Evolutionary conservation across 1,139 yeast genomes (phyloP), one percentile per base, ranked within the genome.

Genomic region (Magnusiomyces suaveolens): DNA sequence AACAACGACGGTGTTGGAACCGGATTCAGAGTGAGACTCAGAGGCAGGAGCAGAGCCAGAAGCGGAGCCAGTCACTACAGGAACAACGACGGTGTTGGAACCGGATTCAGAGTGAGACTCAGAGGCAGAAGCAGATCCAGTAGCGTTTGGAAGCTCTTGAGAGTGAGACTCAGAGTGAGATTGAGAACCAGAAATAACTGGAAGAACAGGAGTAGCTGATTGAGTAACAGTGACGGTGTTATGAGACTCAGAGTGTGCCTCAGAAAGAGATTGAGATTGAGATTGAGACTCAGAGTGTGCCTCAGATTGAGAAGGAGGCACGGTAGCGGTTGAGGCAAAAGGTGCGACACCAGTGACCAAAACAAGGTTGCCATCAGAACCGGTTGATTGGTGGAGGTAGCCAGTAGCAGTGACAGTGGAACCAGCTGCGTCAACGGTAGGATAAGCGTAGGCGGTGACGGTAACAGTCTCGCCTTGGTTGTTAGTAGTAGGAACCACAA

Each of bases 31-130:
- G 36, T 25, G 18, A 14, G n/a, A 3, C 24, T n/a, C 24, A n/a
- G 32, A 12, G 8, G 39, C 23, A 18, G 25, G 6, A 16, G 3
- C 38, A 6, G 32, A 18, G 24, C 12, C 21, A 33, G 32, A 32
- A 21, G 43, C 20, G 18, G 43, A 18, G 29, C 50, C 50, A 23
- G 43, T 33, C 3, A 48, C 50, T 20, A 33, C 50, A 23, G 23
- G 24, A 21, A 48, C 29, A 48, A 12, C 50, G 14, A 16, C 29
- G 12, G 46, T n/a, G 25, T 23, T 8, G 21, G 46, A 4, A 43
- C 25, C 24, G 25, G 46, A 44, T 3, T 48, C 46, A 23, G 26
- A 4, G 36, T 25, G 18, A 14, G n/a, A 3, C 24, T 44, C 33
- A 14, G 47, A 23, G 8, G 24, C 24, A n/a, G 48, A 26, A n/a